Base-by-base conservation (phyloP, 2,329 filamentous ascomycete genomes). In the Alternaria arbusti region DNA sequence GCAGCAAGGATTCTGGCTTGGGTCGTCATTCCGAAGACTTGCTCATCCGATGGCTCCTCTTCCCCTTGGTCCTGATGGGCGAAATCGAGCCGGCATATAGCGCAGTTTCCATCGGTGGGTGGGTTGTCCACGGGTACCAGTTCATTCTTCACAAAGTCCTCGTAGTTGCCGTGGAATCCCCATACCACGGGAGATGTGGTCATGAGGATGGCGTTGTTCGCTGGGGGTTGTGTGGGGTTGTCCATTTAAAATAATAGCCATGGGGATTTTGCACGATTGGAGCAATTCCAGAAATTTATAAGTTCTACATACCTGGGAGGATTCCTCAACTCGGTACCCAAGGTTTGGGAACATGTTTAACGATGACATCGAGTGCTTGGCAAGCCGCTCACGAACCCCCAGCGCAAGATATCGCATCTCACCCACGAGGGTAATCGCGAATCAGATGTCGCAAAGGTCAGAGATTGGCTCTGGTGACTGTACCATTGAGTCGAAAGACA, bases 341-440 rank as follows among this genome's bases (percentile, higher is more conserved):
- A 11, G 36, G n/a, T 3, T 6, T 40, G 36, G 36, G 9, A 40
- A 9, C 2, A 11, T 40, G 36, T 11, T 17, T 17, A 0, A 9
- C 9, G 15, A 17, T 10, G n/a, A 3, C 36, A 40, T 17, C 36
- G 36, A 6, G n/a, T 40, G 1, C 6, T 40, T 11, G 11, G 9
- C 36, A 0, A 40, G n/a, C 36, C 36, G 6, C 36, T 17, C 36
- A 40, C 5, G 36, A 17, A 40, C 9, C 36, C 1, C 0, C 9
- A 40, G 0, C n/a, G n/a, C 15, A 17, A 40, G 0, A 40, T 40
- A 40, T 17, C n/a, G 9, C 36, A 40, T 11, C n/a, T 17, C n/a
- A 40, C 0, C n/a, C 36, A 3, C 36, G 9, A 17, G 0, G 15
- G 8, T 17, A 17, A 0, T 1, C 36, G 1, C 36, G 1, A 40